A percentile compares a stretch with the other conserved stretches of the same genome.
Conservation (phyloP, 331 rosid species). For the Erythrophleum ivorense region DNA sequence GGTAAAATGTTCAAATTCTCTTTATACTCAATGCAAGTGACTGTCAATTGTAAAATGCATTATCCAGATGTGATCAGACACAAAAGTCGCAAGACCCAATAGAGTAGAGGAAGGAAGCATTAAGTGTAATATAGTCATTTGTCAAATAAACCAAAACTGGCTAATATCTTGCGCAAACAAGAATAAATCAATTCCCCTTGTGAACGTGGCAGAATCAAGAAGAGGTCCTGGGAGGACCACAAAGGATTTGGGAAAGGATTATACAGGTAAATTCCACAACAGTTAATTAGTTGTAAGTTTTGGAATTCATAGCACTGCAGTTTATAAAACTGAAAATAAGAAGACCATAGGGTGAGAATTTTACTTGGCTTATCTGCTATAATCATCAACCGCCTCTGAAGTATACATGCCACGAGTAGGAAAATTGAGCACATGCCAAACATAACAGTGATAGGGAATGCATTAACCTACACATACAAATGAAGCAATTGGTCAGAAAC, state of each 20-base stretch:
- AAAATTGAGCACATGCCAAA: conserved; percentile 97
- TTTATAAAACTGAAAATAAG: conserved; percentile 20
- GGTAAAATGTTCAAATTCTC: background rate
- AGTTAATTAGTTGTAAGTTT: conserved; percentile 21
- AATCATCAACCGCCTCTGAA: conserved; percentile 86
- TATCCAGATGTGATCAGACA: background rate
- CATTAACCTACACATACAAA: conserved; percentile 77
- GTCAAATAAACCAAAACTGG: background rate
- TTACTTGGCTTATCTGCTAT: conserved; percentile 94
- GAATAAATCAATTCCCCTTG: background rate
- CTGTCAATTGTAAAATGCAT: background rate
- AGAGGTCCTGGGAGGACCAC: background rate
- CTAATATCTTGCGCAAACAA: conserved; percentile 6
- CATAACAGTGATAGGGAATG: conserved; percentile 97
- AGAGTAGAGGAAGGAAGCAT: background rate
- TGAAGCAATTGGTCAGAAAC: conserved; percentile 35
- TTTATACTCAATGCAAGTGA: conserved; percentile 12
- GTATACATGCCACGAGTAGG: conserved; percentile 80
- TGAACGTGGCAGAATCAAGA: conserved; percentile 20
- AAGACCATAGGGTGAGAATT: conserved; percentile 24
- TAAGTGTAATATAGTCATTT: background rate
- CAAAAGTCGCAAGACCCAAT: background rate
- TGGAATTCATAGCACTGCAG: background rate
- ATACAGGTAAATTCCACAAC: background rate
- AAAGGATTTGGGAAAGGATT: background rate